Evolutionary conservation across 306 rosid genomes (phyloP).

Genomic region (Cicer judaicum): DNA sequence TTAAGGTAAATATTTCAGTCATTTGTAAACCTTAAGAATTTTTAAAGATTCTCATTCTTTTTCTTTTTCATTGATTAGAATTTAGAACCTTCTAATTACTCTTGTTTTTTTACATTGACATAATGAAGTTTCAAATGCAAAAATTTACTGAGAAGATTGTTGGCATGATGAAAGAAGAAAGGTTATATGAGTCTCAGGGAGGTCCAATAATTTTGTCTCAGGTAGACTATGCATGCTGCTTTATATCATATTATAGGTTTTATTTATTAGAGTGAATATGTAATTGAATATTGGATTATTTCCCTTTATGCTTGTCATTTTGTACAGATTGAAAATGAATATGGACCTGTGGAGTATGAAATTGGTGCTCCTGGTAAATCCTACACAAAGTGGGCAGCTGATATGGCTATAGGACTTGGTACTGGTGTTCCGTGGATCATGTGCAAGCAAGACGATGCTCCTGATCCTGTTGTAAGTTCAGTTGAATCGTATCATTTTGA

Average conservation of each 20-base stretch:
- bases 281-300: conserved; percentile 28
- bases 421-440: conserved; percentile 99
- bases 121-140: conserved; percentile 79
- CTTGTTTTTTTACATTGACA: conserved; percentile 42
- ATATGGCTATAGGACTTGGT: conserved; percentile 85
- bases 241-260: conserved; percentile 1
- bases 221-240: conserved; percentile 52
- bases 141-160: conserved; percentile 85
- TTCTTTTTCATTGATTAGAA: conserved; percentile 23
- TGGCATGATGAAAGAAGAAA: conserved; percentile 89
- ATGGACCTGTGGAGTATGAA: conserved; percentile 92
- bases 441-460: conserved; percentile 99
- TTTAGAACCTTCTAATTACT: conserved; percentile 20
- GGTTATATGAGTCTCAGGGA: conserved; percentile 78
- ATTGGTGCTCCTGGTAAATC: conserved; percentile 82
- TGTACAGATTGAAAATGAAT: conserved; percentile 94
- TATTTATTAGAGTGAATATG: not conserved
- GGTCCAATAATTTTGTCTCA: conserved; percentile 97
- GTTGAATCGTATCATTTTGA: conserved; percentile 21
- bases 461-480: conserved; percentile 90
- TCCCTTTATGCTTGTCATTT: conserved; percentile 37
- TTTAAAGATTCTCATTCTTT: not conserved
- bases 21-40: conserved; percentile 18
- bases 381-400: conserved; percentile 90
- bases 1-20: conserved; percentile 66